Evolutionary conservation across 1,139 yeast genomes (phyloP), one percentile per base, ranked within the genome.

Genomic region (Yamadazyma atlantica): DNA sequence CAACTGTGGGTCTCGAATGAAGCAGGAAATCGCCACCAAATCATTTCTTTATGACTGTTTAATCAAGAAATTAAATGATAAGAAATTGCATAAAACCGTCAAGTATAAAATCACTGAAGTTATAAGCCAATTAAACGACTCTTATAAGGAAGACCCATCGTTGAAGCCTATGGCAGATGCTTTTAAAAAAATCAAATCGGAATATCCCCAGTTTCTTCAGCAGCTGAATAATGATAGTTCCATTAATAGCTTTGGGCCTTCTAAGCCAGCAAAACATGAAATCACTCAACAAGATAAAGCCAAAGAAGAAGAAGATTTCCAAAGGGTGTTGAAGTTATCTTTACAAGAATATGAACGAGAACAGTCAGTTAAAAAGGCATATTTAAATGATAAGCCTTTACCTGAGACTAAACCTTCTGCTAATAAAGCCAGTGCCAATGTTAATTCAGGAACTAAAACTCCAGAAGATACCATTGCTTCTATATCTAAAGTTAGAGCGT

Each of bases 1-100:
- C 60, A 92, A 92, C 58, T 90, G 97, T 63, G 97, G 97, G 1
- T 82, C 95, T 2, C 71, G 89, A 49, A 78, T 86, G 77, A 82
- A 82, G 51, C 89, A 86, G 45, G 88, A 84, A 50, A 80, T 90
- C 32, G 90, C 96, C 25, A 71, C 89, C 16, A 78, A 77, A 48
- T 55, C 73, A 9, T 88, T 89, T 55, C 76, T 89, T 21, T 68
- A 71, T 32, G 69, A 65, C 19, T 41, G 72, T 16, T 64, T 92
- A 35, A 54, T 80, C 27, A 69, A 70, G 41, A 66, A 82, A 46
- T 66, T 87, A 23, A 72, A 70, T 13, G 87, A 81, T 51, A 58
- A 66, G 16, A 59, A 67, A 33, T 75, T 85, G 26, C 96, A 90
- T 61, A 62, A 67, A 27, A 72, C 82, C 3, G 86, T 92, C 39